Evolutionary conservation across 2,329 filamentous ascomycete species (phyloP), one percentile per base, ranked within the genome.

Genomic region (Penicillium paneum): DNA sequence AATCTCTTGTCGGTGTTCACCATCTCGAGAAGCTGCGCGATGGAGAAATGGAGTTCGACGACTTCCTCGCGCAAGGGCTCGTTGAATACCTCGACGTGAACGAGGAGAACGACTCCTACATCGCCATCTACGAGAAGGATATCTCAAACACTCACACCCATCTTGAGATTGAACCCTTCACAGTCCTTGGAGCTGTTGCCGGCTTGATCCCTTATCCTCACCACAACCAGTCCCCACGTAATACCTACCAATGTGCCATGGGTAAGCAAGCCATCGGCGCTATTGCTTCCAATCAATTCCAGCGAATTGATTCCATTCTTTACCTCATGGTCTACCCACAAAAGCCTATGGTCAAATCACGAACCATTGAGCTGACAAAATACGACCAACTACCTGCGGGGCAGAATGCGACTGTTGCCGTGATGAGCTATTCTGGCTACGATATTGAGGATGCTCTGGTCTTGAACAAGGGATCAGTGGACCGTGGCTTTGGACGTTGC

Each of bases 201-300:
- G 94, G 94, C 40, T 80, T 99, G 35, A 99, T 99, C 71, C 94
- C 94, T 5, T 99, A 97, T 69, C 94, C 94, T 8, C 94, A 99
- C 72, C 94, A 99, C 79, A 99, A 99, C 74, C 94, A 99, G 73
- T 99, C 95, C 15, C 94, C 94, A 10, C 84, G 94, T 81, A 99
- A 99, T 71, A 99, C 94, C 0, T 99, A 99, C 69, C 93, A 97
- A 80, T 97, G 93, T 77, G 94, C 94, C 76, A 99, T 99, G 94
- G 94, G 94, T 83, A 99, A 99, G 78, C 94, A 99, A 88, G 94
- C 94, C 36, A 97, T 99, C 71, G 94, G 94, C 32, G 92, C 93
- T 32, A 97, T 99, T 70, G 94, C 93, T 15, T 96, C 96, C 70
- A 99, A 99, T 70, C 94, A 99, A 73, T 96, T 97, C 76, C 90